Evolutionary conservation across 2,329 filamentous ascomycete genomes (phyloP).

Genomic region (Fusarium lateritium): DNA sequence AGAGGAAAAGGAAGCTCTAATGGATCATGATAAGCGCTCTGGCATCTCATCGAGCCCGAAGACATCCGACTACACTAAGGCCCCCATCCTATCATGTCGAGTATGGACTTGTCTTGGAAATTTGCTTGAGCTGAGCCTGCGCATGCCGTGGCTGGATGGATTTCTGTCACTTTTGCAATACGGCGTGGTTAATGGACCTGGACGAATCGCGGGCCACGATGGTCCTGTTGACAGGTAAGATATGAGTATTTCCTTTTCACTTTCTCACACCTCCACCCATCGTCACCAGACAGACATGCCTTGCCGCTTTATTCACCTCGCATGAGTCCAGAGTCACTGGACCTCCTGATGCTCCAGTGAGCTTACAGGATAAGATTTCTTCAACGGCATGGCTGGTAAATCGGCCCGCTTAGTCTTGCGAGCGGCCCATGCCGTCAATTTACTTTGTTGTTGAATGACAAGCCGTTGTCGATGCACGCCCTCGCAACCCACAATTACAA

Average conservation of each 20-base stretch:
- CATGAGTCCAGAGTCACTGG: conserved; percentile 65
- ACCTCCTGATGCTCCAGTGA: conserved; percentile 57
- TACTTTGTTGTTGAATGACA: conserved; percentile 16
- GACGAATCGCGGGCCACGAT: conserved; percentile 80
- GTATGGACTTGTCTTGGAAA: conserved; percentile 81
- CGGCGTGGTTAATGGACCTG: conserved; percentile 80
- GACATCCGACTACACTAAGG: conserved; percentile 55
- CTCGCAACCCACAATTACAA: conserved; percentile 23
- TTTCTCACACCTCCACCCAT: conserved; percentile 36
- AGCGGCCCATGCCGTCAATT: conserved; percentile 38
- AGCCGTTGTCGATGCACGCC: conserved; percentile 29
- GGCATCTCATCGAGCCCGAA: conserved; percentile 23
- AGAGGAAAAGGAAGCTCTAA: conserved; percentile 45
- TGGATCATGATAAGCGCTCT: conserved; percentile 44
- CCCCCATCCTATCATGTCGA: conserved; percentile 82
- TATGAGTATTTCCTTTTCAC: conserved; percentile 53
- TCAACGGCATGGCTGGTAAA: conserved; percentile 34
- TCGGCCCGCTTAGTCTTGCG: conserved; percentile 38
- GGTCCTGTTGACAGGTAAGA: conserved; percentile 92
- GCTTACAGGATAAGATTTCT: conserved; percentile 47
- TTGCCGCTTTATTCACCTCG: conserved; percentile 56
- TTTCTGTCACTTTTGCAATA: conserved; percentile 82
- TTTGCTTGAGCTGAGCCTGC: conserved; percentile 79
- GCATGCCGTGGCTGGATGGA: conserved; percentile 93
- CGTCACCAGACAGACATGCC: conserved; percentile 26